Base-by-base conservation (phyloP, 192 early-diverging fungal species). In the Linnemannia hyalina region DNA sequence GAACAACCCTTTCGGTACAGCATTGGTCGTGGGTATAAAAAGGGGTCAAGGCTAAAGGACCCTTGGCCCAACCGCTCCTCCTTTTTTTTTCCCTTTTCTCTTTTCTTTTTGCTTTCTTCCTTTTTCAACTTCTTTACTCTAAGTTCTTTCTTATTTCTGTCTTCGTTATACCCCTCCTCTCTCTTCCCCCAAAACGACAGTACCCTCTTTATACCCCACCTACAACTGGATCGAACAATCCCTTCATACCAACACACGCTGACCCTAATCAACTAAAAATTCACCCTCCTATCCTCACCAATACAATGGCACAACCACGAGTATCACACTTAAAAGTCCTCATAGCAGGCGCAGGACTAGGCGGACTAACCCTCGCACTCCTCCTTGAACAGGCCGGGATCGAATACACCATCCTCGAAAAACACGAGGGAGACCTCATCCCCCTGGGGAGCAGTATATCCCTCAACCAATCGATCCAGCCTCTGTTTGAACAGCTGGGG, bases 391-490 rank as follows among this genome's bases (percentile, higher is more conserved):
- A 84, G 36, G 82, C 82, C 10, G 82, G 77, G 29, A 80, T 84
- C 8, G 68, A 77, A 2, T 84, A 69, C 68, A 70, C 22, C 8
- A 79, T 84, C 68, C 72, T 84, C 46, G 82, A 84, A 42, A 84
- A 84, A 32, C 82, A 78, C 20, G 72, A 77, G 9, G 80, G 82
- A 13, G 73, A 73, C 4, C 68, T 84, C 10, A 76, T 57, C 29
- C 82, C 82, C 40, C 23, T 80, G 23, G 82, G 82, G 20, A 84
- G 82, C 72, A 84, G 82, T 65, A 84, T 84, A 22, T 80, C 77
- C 1, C 26, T 84, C 1, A 84, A 80, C 42, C 82, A 84, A 26
- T 29, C 82, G 2, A 78, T 84, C 65, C 82, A 84, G 26, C 82
- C 82, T 1, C 65, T 84, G 20, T 68, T 84, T 55, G 82, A 84